phyloP scores from a whole-genome alignment of 2,329 filamentous ascomycete species.

The Pleochaeta shiraiana region DNA sequence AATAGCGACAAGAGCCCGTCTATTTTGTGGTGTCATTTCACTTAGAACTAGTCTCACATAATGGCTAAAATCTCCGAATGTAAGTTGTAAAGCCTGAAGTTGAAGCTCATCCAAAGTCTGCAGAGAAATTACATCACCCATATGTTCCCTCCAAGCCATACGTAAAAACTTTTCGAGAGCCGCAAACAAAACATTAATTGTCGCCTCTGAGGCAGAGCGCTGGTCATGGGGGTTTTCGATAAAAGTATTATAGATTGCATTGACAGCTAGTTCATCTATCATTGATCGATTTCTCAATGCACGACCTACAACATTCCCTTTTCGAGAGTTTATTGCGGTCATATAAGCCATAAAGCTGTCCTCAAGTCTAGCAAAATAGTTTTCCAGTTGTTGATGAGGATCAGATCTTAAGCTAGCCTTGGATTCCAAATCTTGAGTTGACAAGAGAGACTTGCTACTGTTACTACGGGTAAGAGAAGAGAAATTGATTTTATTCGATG shows the following conservation, averaged over 20 bases:
- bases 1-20: slow-evolving; percentile 59
- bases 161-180: slow-evolving; percentile 87
- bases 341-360: slow-evolving; percentile 71
- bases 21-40: slow-evolving; percentile 47
- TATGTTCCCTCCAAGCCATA: slow-evolving; percentile 71
- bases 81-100: slow-evolving; percentile 37
- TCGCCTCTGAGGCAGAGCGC: slow-evolving; percentile 50
- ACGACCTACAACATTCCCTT: slow-evolving; percentile 67
- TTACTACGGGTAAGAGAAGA: slow-evolving; percentile 21
- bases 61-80: slow-evolving; percentile 50
- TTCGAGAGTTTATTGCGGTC: slow-evolving; percentile 60
- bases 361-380: slow-evolving; percentile 52
- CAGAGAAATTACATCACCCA: slow-evolving; percentile 62
- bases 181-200: slow-evolving; percentile 68
- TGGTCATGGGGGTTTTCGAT: slow-evolving; percentile 65
- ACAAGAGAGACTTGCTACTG: slow-evolving; percentile 15
- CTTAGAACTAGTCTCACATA: slow-evolving; percentile 41
- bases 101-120: slow-evolving; percentile 56
- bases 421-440: slow-evolving; percentile 14
- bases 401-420: slow-evolving; percentile 18
- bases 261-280: slow-evolving; percentile 61
- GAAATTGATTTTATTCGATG: slow-evolving; percentile 22
- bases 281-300: slow-evolving; percentile 45
- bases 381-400: slow-evolving; percentile 32
- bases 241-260: slow-evolving; percentile 75